phyloP scores from a whole-genome alignment of 2,329 filamentous ascomycete genomes.

The Pezicula carpinea region DNA sequence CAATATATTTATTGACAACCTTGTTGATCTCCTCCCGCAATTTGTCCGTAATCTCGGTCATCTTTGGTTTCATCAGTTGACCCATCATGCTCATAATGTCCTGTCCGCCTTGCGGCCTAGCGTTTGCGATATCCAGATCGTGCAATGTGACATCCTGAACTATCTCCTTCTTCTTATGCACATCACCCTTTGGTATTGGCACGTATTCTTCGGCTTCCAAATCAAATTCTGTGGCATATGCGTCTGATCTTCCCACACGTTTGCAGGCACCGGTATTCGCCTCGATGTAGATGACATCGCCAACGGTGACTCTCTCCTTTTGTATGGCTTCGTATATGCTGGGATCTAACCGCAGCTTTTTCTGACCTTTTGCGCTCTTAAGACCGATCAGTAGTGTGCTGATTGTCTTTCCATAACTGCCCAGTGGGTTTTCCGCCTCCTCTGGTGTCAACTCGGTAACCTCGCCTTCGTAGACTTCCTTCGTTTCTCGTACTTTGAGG shows the following conservation, averaged over 20 bases:
- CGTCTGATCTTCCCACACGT: conserved; percentile 90
- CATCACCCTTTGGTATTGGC: conserved; percentile 95
- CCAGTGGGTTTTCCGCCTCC: conserved; percentile 95
- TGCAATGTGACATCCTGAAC: conserved; percentile 98
- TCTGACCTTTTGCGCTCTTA: conserved; percentile 93
- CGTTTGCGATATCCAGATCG: conserved; percentile 93
- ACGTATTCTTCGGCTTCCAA: conserved; percentile 99
- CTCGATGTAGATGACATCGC: conserved; percentile 98
- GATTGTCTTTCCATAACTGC: conserved; percentile 96
- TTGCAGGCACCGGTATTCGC: conserved; percentile 98
- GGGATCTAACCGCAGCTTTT: conserved; percentile 93
- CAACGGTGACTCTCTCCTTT: conserved; percentile 92
- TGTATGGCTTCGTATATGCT: conserved; percentile 99
- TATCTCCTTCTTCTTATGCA: conserved; percentile 99
- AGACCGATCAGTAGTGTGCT: conserved; percentile 90
- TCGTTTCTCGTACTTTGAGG: conserved; percentile 94
- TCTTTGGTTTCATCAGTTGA: conserved; percentile 98
- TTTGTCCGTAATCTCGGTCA: conserved; percentile 99
- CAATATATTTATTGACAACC: conserved; percentile 98
- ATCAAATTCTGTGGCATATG: conserved; percentile 97
- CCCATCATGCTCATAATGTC: conserved; percentile 99
- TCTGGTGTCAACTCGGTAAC: conserved; percentile 96
- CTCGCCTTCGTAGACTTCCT: conserved; percentile 98
- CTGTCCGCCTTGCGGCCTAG: conserved; percentile 91
- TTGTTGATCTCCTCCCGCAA: conserved; percentile 96